A percentile compares a stretch with the other conserved stretches of the same genome.
phyloP scores from a whole-genome alignment of 31 red algal genomes.

The Odonthalia washingtoniensis region DNA sequence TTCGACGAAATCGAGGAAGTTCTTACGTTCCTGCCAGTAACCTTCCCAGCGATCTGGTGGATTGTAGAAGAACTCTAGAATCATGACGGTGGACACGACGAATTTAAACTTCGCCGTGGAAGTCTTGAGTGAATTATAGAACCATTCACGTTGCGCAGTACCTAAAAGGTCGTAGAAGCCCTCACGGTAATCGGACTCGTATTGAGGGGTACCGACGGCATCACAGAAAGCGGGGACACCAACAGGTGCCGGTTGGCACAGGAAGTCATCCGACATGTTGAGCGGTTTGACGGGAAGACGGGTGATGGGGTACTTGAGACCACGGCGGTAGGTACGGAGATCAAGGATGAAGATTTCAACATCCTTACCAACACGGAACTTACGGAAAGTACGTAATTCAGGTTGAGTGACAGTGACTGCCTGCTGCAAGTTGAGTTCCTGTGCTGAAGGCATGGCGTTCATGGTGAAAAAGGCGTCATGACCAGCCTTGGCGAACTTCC shows the following conservation, averaged over 20 bases:
- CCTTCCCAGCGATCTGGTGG: conserved; percentile 29
- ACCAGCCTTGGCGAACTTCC: no score
- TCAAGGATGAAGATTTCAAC: conserved; percentile 42
- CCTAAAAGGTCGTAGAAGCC: no score
- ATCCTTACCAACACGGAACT: conserved; percentile 21
- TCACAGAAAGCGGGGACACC: no score
- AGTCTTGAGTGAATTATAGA: background rate
- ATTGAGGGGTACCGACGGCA: no score
- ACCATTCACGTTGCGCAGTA: no score
- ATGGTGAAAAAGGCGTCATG: conserved; percentile 34
- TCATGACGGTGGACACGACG: conserved; percentile 9
- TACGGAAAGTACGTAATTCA: conserved; percentile 29
- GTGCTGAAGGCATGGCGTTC: no score
- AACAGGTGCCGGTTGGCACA: background rate
- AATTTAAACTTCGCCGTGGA: conserved; percentile 2
- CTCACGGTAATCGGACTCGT: no score
- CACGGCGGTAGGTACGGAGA: no score
- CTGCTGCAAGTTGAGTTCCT: no score
- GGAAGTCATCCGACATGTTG: background rate
- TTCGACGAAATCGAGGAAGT: conserved; percentile 13
- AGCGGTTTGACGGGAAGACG: background rate
- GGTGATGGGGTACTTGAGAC: no score
- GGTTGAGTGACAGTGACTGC: conserved; percentile 16
- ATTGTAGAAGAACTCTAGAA: conserved; percentile 7
- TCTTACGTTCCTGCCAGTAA: conserved; percentile 30